A percentile compares a stretch with the other conserved stretches of the same genome.
phyloP scores from a whole-genome alignment of 148 eudicot genomes.

The Amaranthus cruentus region DNA sequence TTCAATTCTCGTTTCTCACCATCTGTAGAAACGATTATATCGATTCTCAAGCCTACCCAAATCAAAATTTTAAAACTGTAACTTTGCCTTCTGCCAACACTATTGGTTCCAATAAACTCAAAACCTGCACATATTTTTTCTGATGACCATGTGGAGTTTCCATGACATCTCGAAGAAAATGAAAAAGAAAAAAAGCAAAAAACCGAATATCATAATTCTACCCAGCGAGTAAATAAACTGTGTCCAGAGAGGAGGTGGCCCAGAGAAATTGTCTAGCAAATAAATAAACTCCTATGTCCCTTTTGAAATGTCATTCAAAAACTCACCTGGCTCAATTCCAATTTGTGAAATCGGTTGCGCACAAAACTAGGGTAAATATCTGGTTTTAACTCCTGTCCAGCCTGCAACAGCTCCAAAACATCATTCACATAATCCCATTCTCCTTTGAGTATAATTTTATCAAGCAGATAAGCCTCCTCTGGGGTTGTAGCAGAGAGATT shows the following conservation, averaged over 20 bases:
- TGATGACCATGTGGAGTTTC: background rate
- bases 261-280: background rate
- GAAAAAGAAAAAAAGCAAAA: background rate
- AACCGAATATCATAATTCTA: background rate
- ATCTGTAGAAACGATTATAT: no score
- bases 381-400: slow-evolving; percentile 43
- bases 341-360: slow-evolving; percentile 52
- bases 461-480: slow-evolving; percentile 73
- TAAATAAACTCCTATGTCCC: no score
- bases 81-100: no score
- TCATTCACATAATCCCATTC: slow-evolving; percentile 75
- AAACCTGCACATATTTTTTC: no score
- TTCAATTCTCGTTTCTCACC: no score
- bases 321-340: slow-evolving; percentile 54
- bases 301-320: background rate
- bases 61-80: no score
- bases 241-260: background rate
- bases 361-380: slow-evolving; percentile 62
- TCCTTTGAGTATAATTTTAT: slow-evolving; percentile 66
- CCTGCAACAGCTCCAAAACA: slow-evolving; percentile 37
- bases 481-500: slow-evolving; percentile 62
- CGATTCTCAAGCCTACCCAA: no score
- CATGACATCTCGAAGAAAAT: background rate
- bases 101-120: no score
- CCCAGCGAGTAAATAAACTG: background rate